Conservation (phyloP, 2,329 filamentous ascomycete genomes). For the Tolypocladium paradoxum region DNA sequence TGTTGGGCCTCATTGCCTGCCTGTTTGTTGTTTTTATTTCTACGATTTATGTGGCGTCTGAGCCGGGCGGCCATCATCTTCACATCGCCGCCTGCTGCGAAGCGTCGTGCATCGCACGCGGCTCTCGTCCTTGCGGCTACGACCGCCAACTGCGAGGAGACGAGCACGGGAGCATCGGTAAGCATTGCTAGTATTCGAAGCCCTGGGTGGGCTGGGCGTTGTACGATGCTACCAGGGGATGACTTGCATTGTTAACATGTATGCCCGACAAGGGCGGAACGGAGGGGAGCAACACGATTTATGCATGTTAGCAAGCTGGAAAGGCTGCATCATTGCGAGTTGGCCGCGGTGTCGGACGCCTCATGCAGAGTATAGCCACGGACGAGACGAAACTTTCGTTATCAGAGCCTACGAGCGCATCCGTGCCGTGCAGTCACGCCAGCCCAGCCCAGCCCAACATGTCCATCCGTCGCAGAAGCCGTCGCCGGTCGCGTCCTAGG, state of each 20-base stretch:
- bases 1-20: background rate
- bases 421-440: background rate
- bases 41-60: background rate
- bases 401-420: background rate
- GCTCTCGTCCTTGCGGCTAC: no score
- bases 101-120: background rate
- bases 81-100: background rate
- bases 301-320: background rate
- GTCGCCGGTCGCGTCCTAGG: background rate
- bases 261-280: background rate
- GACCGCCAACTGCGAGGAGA: no score
- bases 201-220: no score
- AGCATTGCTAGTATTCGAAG: background rate
- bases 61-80: background rate
- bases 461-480: no score
- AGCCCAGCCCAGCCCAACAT: no score
- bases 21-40: background rate
- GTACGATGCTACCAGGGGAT: no score
- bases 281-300: background rate
- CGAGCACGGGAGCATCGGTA: background rate
- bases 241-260: background rate
- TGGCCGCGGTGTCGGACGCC: background rate
- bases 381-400: background rate
- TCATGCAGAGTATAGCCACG: background rate
- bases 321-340: background rate